Evolutionary conservation across 495 filamentous ascomycete species (phyloP), one percentile per base, ranked within the genome.

Genomic region (Podospora anserina): DNA sequence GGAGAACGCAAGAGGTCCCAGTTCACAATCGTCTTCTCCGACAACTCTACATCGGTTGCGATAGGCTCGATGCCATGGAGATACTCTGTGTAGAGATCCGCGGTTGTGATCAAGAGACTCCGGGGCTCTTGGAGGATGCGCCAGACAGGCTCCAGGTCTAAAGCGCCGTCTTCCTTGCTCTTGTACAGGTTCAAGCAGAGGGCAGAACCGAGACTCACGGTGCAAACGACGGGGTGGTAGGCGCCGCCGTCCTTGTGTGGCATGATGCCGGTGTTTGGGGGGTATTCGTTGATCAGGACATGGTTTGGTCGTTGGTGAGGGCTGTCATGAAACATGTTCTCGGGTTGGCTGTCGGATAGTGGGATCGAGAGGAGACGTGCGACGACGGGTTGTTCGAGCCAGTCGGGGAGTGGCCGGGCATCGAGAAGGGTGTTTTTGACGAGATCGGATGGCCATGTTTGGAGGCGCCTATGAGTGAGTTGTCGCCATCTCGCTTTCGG

Each of bases 231-330:
- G 2, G 91, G 90, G 70, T 90, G 82, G 75, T 99, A 99, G 0
- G 94, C 93, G 1, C 84, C 76, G 0, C 95, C 95, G 74, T 99
- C 95, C 79, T 99, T 94, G 75, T 99, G 95, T 64, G 94, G 88
- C 91, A 97, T 94, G 69, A 98, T 99, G 6, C 95, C 95, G 70
- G 97, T 90, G 1, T 92, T 92, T 0, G 92, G 88, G 1, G 78
- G 79, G 78, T 99, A 99, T 78, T 97, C 93, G 73, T 99, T 99
- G 55, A 98, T 86, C 19, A 99, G 83, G 60, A 95, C 91, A 81
- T 99, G 95, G 69, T 99, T 99, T 34, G 94, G 93, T 3, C 78
- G 82, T 11, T 79, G 68, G 71, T 97, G 94, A 28, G 94, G 91
- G 27, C 92, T 86, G 20, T 84, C 73, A 3, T 78, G 74, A 78